A percentile compares a stretch with the other conserved stretches of the same genome.
phyloP scores from a whole-genome alignment of 257 asterid genomes.

The Vinca minor region DNA sequence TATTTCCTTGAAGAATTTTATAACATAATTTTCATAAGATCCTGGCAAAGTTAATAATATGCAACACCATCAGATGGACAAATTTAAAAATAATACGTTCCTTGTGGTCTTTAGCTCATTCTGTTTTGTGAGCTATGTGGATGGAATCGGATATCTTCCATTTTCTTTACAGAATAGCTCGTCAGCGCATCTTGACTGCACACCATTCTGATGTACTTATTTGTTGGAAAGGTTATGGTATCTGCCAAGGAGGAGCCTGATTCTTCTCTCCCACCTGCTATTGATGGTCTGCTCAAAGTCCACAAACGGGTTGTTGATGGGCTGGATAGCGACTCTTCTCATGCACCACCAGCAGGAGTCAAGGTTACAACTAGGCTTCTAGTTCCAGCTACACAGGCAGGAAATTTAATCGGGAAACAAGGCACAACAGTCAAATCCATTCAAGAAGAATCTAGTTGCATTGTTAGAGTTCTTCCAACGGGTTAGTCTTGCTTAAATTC shows the following conservation, averaged over 20 bases:
- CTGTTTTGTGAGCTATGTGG: no score
- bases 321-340: constrained; percentile 63
- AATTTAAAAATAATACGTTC: no score
- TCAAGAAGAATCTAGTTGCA: constrained; percentile 83
- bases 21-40: no score
- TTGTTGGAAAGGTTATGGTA: constrained; percentile 64
- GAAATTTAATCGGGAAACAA: constrained; percentile 87
- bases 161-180: no score
- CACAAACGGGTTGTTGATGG: constrained; percentile 84
- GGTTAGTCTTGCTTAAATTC: constrained; percentile 34
- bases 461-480: constrained; percentile 83
- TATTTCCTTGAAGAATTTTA: no score
- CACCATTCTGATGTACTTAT: constrained; percentile 16
- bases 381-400: constrained; percentile 91
- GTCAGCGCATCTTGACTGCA: neutral
- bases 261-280: constrained; percentile 83
- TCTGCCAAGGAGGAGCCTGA: constrained; percentile 96
- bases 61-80: no score
- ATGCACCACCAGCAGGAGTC: constrained; percentile 45
- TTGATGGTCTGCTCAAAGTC: constrained; percentile 86
- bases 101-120: no score
- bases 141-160: no score
- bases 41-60: no score
- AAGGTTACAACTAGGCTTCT: constrained; percentile 76
- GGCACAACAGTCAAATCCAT: constrained; percentile 86